phyloP scores from a whole-genome alignment of 2,329 filamentous ascomycete species.

The Colletotrichum agaves region DNA sequence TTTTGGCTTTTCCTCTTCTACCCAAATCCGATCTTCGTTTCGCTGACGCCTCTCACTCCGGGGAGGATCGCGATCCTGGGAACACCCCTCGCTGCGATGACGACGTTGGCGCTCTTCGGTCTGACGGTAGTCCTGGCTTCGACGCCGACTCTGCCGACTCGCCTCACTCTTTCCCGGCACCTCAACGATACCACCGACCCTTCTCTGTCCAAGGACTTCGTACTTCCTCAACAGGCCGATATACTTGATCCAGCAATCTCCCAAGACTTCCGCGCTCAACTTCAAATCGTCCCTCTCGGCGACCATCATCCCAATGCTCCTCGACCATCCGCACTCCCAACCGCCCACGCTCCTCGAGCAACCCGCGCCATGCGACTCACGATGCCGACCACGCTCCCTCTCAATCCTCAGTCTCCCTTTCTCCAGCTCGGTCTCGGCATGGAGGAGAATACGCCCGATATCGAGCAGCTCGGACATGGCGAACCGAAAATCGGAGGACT shows the following conservation, averaged over 20 bases:
- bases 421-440: constrained; percentile 11
- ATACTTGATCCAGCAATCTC: constrained; percentile 28
- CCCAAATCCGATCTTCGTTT: not conserved
- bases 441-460: constrained; percentile 23
- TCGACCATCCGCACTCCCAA: constrained; percentile 23
- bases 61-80: not conserved
- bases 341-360: not conserved
- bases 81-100: not conserved
- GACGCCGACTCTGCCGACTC: not conserved
- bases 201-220: constrained; percentile 21
- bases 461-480: constrained; percentile 26
- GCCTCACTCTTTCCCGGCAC: not conserved
- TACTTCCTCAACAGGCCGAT: constrained; percentile 28
- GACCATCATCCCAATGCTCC: not conserved
- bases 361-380: not conserved
- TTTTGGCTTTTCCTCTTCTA: not conserved
- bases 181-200: constrained; percentile 20
- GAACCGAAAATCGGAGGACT: constrained; percentile 13
- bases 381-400: constrained; percentile 8
- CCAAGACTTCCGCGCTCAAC: constrained; percentile 24
- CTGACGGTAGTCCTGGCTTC: not conserved
- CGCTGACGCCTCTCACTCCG: not conserved
- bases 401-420: constrained; percentile 16
- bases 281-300: constrained; percentile 17
- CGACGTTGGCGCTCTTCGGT: not conserved